These are phyloP conservation scores for Grosmannia penicillata DNA, from an alignment of 2,329 filamentous ascomycete species.

Conservation along the genomic window DNA sequence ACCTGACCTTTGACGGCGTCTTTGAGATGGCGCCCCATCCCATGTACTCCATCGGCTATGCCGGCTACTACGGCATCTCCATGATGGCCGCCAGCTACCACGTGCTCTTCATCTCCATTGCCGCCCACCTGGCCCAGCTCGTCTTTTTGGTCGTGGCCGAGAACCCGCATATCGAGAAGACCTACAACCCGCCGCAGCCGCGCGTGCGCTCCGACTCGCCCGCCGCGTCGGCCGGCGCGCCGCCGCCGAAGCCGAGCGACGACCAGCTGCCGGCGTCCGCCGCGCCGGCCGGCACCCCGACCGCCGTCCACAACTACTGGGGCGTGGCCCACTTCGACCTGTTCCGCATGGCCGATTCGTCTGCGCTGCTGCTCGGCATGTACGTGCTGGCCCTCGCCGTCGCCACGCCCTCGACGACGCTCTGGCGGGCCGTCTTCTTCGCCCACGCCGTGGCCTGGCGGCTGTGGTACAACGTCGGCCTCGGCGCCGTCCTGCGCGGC, in stretches of 20 bases:
- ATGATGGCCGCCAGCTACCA: constrained; percentile 97
- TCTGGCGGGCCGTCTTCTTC: constrained; percentile 68
- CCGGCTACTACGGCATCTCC: constrained; percentile 95
- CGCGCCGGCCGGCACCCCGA: constrained; percentile 28
- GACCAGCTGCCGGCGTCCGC: neutral
- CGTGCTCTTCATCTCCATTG: constrained; percentile 89
- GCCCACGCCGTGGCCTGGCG: constrained; percentile 70
- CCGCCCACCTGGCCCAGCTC: constrained; percentile 89
- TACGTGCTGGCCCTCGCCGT: constrained; percentile 63
- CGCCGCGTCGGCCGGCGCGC: constrained; percentile 6
- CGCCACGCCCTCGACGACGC: constrained; percentile 60
- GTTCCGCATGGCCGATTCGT: constrained; percentile 73
- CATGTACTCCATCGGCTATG: constrained; percentile 98
- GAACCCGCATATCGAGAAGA: constrained; percentile 96
- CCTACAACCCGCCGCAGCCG: constrained; percentile 79
- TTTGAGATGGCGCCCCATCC: constrained; percentile 98
- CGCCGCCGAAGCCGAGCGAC: neutral
- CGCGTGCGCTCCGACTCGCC: constrained; percentile 23
- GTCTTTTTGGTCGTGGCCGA: constrained; percentile 84
- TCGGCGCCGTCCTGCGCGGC: constrained; percentile 69
- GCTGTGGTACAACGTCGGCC: constrained; percentile 79
- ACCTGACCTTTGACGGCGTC: constrained; percentile 93
- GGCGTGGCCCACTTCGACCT: constrained; percentile 76
- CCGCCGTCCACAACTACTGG: constrained; percentile 67
- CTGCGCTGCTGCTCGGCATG: constrained; percentile 59